Percentiles rank a stretch among this genome's conserved stretches.
Evolutionary conservation across 116 monocot species (phyloP).

Genomic region (Papilionanthe hybrid): DNA sequence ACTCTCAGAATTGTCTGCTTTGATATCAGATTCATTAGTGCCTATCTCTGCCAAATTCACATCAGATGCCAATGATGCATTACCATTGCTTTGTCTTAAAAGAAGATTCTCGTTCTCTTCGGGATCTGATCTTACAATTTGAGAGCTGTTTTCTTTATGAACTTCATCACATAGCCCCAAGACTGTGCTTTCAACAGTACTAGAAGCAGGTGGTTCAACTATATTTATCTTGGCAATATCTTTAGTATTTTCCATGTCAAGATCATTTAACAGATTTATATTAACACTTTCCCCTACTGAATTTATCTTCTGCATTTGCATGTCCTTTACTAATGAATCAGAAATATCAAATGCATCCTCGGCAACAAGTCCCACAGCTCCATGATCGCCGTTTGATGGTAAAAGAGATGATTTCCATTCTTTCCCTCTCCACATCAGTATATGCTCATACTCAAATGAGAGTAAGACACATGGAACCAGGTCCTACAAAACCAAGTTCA

Average conservation of each 20-base stretch:
- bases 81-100: not conserved
- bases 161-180: not conserved
- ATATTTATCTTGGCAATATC: constrained; percentile 1
- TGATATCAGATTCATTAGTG: not conserved
- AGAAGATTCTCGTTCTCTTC: not conserved
- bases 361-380: constrained; percentile 1
- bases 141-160: constrained; percentile 6
- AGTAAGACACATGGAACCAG: constrained; percentile 83
- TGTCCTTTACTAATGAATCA: constrained; percentile 5
- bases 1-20: too few species aligned
- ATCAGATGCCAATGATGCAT: not conserved
- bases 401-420: constrained; percentile 80
- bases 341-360: constrained; percentile 12
- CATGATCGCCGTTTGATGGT: constrained; percentile 17
- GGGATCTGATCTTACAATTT: not conserved
- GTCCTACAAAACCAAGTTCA: constrained; percentile 46
- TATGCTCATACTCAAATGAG: constrained; percentile 90
- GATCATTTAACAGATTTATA: constrained; percentile 1
- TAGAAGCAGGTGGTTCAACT: not conserved
- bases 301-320: constrained; percentile 1
- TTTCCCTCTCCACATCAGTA: constrained; percentile 98
- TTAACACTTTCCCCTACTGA: not conserved
- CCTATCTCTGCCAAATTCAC: too few species aligned
- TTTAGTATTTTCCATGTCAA: not conserved
- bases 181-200: not conserved